Conservation (phyloP, 805 yeast genomes). For the Wickerhamomyces silvicola region DNA sequence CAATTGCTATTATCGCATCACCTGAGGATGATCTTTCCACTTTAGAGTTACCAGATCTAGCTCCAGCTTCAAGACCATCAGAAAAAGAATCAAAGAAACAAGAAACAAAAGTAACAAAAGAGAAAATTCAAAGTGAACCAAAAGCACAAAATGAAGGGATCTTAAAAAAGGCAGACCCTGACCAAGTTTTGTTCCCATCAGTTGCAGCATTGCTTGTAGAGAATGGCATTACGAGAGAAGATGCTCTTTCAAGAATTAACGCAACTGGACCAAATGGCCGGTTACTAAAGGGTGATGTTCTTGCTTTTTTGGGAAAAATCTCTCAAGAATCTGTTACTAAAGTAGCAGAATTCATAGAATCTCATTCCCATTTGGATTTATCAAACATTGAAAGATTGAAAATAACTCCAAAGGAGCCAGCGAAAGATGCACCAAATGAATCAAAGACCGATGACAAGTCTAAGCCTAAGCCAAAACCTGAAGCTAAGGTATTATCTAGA, state of each 20-base stretch:
- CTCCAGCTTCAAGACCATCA: slow-evolving; percentile 4
- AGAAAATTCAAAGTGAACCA: no score
- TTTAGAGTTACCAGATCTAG: slow-evolving; percentile 46
- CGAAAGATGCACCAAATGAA: slow-evolving; percentile 10
- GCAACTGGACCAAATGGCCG: slow-evolving; percentile 91
- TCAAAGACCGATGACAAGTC: slow-evolving; percentile 12
- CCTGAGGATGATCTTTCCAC: slow-evolving; percentile 72
- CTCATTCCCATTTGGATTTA: slow-evolving; percentile 61
- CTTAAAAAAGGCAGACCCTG: slow-evolving; percentile 47
- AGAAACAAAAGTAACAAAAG: slow-evolving; percentile 12
- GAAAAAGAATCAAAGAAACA: slow-evolving; percentile 10
- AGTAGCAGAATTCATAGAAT: slow-evolving; percentile 50
- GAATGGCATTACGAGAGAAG: slow-evolving; percentile 58
- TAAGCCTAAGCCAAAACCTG: slow-evolving; percentile 24
- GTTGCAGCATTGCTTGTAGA: slow-evolving; percentile 59
- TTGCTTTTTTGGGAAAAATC: slow-evolving; percentile 75
- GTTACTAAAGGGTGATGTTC: slow-evolving; percentile 83
- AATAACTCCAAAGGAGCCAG: slow-evolving; percentile 24
- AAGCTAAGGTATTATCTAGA: slow-evolving; percentile 28
- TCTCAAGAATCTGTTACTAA: slow-evolving; percentile 44
- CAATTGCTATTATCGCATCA: slow-evolving; percentile 88
- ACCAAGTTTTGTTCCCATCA: slow-evolving; percentile 71
- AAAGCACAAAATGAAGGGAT: slow-evolving; percentile 16
- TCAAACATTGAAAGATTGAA: slow-evolving; percentile 47
- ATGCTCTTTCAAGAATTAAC: slow-evolving; percentile 63